These are phyloP conservation scores for Penicillium salamii DNA, from an alignment of 495 filamentous ascomycete species.

Conservation along the genomic window DNA sequence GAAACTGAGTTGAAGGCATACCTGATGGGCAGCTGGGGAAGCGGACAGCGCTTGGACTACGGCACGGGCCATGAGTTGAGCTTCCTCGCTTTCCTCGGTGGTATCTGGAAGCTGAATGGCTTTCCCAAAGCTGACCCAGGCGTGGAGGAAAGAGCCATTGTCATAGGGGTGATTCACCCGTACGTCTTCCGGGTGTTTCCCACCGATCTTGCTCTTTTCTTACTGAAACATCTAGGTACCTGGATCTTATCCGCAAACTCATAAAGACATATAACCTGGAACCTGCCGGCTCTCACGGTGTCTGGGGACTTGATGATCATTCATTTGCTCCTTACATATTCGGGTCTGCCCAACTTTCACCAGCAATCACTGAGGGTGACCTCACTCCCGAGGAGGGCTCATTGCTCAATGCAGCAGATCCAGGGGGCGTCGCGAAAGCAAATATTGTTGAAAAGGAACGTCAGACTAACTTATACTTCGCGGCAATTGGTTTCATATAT, in stretches of 20 bases:
- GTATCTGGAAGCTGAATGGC: slow-evolving; percentile 83
- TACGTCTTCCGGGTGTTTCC: slow-evolving; percentile 39
- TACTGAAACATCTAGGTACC: slow-evolving; percentile 51
- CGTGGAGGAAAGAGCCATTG: slow-evolving; percentile 70
- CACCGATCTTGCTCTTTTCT: not conserved
- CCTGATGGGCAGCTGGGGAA: slow-evolving; percentile 84
- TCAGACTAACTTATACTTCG: slow-evolving; percentile 85
- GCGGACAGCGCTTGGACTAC: slow-evolving; percentile 85
- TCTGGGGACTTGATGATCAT: slow-evolving; percentile 98
- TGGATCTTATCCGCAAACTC: slow-evolving; percentile 73
- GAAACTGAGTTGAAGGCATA: slow-evolving; percentile 73
- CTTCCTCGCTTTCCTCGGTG: slow-evolving; percentile 86
- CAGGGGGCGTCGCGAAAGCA: slow-evolving; percentile 63
- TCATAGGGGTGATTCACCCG: slow-evolving; percentile 79
- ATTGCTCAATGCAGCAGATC: slow-evolving; percentile 63
- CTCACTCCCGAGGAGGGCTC: slow-evolving; percentile 74
- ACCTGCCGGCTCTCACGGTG: slow-evolving; percentile 89
- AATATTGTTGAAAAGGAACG: slow-evolving; percentile 66
- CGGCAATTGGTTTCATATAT: slow-evolving; percentile 97
- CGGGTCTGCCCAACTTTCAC: slow-evolving; percentile 80
- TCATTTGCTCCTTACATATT: slow-evolving; percentile 96
- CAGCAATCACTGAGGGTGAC: slow-evolving; percentile 63
- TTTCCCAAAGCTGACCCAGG: slow-evolving; percentile 55
- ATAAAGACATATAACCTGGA: slow-evolving; percentile 94
- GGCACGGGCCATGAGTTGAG: slow-evolving; percentile 95